Percentiles rank a stretch among this genome's conserved stretches.
Evolutionary conservation across 768 basidiomycete species (phyloP).

Genomic region (Lactarius hatsudake): DNA sequence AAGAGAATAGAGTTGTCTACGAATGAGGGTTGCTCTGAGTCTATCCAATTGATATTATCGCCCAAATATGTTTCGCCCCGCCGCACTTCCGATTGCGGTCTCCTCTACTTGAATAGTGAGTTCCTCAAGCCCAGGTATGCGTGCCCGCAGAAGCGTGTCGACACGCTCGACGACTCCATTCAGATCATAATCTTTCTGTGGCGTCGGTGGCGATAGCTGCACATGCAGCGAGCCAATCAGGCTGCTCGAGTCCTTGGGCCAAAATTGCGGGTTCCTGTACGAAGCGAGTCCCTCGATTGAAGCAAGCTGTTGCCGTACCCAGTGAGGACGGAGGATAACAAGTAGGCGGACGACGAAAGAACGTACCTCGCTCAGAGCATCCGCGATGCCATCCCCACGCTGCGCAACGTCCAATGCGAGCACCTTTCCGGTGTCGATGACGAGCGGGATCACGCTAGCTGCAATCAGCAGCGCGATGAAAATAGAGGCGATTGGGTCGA

Average conservation of each 20-base stretch:
- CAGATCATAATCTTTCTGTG: conserved; percentile 50
- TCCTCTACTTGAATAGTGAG: conserved; percentile 91
- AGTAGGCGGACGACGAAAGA: not conserved
- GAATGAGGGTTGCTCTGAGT: not conserved
- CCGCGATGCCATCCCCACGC: conserved; percentile 50
- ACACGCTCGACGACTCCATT: conserved; percentile 78
- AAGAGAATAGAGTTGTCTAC: conserved; percentile 13
- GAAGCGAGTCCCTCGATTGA: conserved; percentile 77
- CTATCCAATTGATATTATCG: conserved; percentile 5
- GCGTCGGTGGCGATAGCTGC: conserved; percentile 49
- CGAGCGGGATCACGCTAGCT: conserved; percentile 92
- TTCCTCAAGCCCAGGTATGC: conserved; percentile 82
- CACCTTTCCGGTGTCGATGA: conserved; percentile 88
- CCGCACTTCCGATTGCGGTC: not conserved
- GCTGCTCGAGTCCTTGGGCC: conserved; percentile 89
- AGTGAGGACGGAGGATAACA: not conserved
- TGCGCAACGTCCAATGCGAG: conserved; percentile 83
- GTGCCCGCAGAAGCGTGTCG: conserved; percentile 62
- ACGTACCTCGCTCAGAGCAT: conserved; percentile 63
- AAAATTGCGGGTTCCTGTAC: conserved; percentile 82
- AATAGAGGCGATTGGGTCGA: conserved; percentile 95
- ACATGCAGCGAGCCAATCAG: conserved; percentile 92
- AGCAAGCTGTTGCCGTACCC: conserved; percentile 48
- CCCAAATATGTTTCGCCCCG: not conserved
- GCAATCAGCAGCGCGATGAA: conserved; percentile 96